These are phyloP conservation scores for Earliella scabrosa DNA, from an alignment of 1,284 basidiomycete genomes.

Conservation along the genomic window DNA sequence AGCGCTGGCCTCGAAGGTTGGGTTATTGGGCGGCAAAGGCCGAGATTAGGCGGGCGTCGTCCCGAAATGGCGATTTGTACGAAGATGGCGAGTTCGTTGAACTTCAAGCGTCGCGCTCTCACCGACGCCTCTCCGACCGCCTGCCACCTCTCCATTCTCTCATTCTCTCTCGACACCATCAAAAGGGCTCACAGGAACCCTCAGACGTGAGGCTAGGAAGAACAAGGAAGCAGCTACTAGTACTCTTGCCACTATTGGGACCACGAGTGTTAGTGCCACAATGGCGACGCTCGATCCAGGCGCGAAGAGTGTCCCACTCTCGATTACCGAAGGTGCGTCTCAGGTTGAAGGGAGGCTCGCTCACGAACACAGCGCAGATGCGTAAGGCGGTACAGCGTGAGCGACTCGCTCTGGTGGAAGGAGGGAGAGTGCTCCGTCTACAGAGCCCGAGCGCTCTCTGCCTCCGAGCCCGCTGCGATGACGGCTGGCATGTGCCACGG, in stretches of 20 bases:
- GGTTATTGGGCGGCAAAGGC: slow-evolving; percentile 24
- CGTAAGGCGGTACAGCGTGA: not conserved
- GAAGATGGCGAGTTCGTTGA: slow-evolving; percentile 1
- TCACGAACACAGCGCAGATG: not conserved
- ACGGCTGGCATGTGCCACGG: slow-evolving; percentile 1
- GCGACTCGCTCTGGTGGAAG: no score
- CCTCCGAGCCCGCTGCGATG: not conserved
- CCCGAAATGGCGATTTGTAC: slow-evolving; percentile 25
- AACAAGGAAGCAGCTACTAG: no score
- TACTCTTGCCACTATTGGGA: not conserved
- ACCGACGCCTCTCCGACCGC: not conserved
- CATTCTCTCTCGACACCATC: no score
- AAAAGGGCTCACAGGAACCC: not conserved
- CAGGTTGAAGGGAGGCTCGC: not conserved
- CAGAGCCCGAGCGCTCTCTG: not conserved
- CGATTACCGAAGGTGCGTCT: slow-evolving; percentile 48
- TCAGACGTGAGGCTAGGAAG: no score
- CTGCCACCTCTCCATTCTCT: not conserved
- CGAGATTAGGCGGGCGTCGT: slow-evolving; percentile 28
- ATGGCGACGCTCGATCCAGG: slow-evolving; percentile 39
- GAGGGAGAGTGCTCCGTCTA: no score
- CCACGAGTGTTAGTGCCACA: not conserved
- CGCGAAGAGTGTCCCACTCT: slow-evolving; percentile 39
- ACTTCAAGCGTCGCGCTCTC: not conserved
- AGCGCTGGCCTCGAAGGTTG: not conserved